Evolutionary conservation across 306 rosid species (phyloP), one percentile per base, ranked within the genome.

Genomic region (Acmispon strigosus): DNA sequence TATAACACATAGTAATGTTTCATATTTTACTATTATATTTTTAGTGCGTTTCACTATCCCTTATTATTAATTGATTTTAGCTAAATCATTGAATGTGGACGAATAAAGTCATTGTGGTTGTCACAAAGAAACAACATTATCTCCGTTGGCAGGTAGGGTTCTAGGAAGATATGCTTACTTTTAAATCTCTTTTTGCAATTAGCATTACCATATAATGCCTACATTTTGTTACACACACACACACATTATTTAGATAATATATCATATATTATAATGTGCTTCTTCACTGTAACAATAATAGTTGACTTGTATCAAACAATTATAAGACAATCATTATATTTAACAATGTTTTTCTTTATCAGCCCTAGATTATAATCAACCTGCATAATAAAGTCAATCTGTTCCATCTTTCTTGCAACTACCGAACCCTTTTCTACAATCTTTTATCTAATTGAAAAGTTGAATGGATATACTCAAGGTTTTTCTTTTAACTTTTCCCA

Each of bases 81-180:
- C 1, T 34, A 20, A 56, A 72, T 64, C 37, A 78, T 22, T 72
- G 78, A 72, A 78, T 47, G 64, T 34, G 29, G 78, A 71, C 64
- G 57, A 67, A 65, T 55, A 70, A 78, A 64, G 66, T 71, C 47
- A 13, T 56, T 27, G 74, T 66, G 83, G 78, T 16, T 20, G 43
- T 27, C 43, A 59, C 18, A 78, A 66, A 78, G 70, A 17, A 66
- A 52, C 54, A 67, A 41, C 18, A 73, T 52, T 42, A 73, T 73
- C 76, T 55, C 15, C 37, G n/a, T 53, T 69, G 70, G 49, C 61
- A 62, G 74, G 67, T 69, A 62, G 57, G 51, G 80, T 68, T 68
- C 59, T 20, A 45, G 19, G 56, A 68, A 80, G 80, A 80, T 74
- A 36, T 57, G 69, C 43, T 68, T 15, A 10, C 76, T 67, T 51